These are phyloP conservation scores for Russula sp. DNA, from an alignment of 768 basidiomycete species.

Conservation along the genomic window DNA sequence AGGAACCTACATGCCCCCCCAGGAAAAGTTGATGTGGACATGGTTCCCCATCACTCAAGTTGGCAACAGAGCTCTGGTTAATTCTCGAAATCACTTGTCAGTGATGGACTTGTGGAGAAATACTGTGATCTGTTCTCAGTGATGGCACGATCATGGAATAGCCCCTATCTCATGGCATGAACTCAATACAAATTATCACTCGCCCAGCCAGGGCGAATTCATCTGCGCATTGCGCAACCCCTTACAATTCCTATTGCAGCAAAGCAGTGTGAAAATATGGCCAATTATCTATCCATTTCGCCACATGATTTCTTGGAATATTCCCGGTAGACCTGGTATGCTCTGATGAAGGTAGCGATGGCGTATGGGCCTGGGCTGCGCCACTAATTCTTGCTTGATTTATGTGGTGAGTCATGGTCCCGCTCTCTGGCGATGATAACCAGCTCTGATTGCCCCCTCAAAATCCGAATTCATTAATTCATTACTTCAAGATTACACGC, in stretches of 20 bases:
- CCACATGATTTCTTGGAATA: conserved; percentile 13
- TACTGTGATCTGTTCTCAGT: too few relatives aligned
- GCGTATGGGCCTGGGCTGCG: neutral
- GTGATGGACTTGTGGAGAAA: too few relatives aligned
- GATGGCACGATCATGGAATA: neutral
- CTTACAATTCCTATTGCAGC: neutral
- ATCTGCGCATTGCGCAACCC: neutral
- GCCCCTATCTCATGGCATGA: neutral
- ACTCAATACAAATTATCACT: neutral
- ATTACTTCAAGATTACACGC: neutral
- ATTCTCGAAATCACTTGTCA: too few relatives aligned
- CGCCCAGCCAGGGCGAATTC: neutral
- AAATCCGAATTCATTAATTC: neutral
- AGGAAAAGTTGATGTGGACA: too few relatives aligned
- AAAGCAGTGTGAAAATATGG: neutral
- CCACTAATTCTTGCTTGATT: conserved; percentile 13
- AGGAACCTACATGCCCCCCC: too few relatives aligned
- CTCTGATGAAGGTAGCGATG: neutral
- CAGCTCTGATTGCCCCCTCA: neutral
- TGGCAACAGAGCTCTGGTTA: too few relatives aligned
- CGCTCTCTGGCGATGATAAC: neutral
- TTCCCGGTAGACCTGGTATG: neutral
- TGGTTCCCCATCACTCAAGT: too few relatives aligned
- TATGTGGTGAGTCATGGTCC: neutral
- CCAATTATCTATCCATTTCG: neutral